Evolutionary conservation across 1,139 yeast species (phyloP).

Genomic region (Sugiyamaella castrensis): DNA sequence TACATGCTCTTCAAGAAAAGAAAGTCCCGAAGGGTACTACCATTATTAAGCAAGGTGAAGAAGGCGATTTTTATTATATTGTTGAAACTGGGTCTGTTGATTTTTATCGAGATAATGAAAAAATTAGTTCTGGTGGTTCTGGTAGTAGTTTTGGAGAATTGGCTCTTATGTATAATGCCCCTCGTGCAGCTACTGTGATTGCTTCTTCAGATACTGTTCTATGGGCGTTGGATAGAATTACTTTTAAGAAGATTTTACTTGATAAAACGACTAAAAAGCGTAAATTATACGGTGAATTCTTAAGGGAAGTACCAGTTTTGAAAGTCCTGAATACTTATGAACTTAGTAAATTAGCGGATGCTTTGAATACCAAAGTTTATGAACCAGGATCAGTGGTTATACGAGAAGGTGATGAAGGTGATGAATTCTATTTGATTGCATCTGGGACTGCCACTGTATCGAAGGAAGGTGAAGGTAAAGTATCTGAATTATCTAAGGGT

Average conservation of each 20-base stretch:
- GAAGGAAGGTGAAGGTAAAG: slow-evolving; percentile 53
- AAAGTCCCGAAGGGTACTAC: slow-evolving; percentile 55
- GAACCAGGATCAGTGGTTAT: slow-evolving; percentile 73
- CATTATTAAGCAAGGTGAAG: slow-evolving; percentile 91
- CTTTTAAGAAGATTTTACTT: slow-evolving; percentile 85
- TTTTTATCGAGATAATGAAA: slow-evolving; percentile 67
- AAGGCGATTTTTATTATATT: slow-evolving; percentile 91
- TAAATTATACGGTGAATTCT: slow-evolving; percentile 82
- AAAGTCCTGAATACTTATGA: slow-evolving; percentile 71
- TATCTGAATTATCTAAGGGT: slow-evolving; percentile 67
- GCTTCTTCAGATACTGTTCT: slow-evolving; percentile 70
- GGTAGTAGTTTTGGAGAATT: slow-evolving; percentile 95
- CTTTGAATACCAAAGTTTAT: slow-evolving; percentile 74
- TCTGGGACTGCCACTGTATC: slow-evolving; percentile 78
- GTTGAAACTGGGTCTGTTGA: slow-evolving; percentile 85
- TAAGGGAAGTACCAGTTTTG: slow-evolving; percentile 82
- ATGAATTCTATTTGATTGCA: slow-evolving; percentile 85
- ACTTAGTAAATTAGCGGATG: slow-evolving; percentile 91
- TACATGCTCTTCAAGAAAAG: slow-evolving; percentile 77
- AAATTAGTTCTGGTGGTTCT: slow-evolving; percentile 71
- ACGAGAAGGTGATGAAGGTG: slow-evolving; percentile 87
- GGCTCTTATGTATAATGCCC: slow-evolving; percentile 96
- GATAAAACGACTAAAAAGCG: slow-evolving; percentile 91
- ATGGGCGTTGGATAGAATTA: slow-evolving; percentile 92
- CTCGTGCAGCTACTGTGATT: slow-evolving; percentile 92